A percentile compares a stretch with the other conserved stretches of the same genome.
Evolutionary conservation across 345 rosid genomes (phyloP).

Genomic region (Syzygium grande): DNA sequence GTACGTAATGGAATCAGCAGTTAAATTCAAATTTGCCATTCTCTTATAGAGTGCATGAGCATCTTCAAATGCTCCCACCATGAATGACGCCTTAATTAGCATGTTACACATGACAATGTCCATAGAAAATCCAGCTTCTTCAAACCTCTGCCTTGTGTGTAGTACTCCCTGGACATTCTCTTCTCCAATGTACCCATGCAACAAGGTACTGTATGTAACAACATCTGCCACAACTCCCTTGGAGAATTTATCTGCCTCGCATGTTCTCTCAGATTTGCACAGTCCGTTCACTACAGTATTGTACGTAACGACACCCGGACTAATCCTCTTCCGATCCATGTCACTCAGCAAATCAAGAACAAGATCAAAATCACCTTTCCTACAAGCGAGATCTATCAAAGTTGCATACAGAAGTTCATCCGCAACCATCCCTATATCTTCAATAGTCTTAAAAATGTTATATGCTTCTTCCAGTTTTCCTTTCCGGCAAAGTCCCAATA

Average conservation of each 20-base stretch:
- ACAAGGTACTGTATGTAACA: conserved; percentile 51
- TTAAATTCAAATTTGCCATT: conserved; percentile 50
- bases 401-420: conserved; percentile 70
- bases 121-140: conserved; percentile 41
- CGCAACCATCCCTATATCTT: conserved; percentile 34
- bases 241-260: conserved; percentile 50
- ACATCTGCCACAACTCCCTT: conserved; percentile 52
- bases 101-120: conserved; percentile 68
- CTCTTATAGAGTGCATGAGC: conserved; percentile 47
- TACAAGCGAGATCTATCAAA: conserved; percentile 65
- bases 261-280: conserved; percentile 61
- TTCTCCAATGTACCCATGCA: conserved; percentile 58
- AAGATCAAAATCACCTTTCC: conserved; percentile 39
- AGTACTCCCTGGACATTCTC: conserved; percentile 39
- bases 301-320: conserved; percentile 44
- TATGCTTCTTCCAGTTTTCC: conserved; percentile 61
- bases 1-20: conserved; percentile 51
- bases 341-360: conserved; percentile 48
- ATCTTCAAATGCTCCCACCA: conserved; percentile 73
- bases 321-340: conserved; percentile 65
- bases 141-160: conserved; percentile 40
- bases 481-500: conserved; percentile 52
- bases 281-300: conserved; percentile 62
- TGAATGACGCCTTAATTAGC: conserved; percentile 57
- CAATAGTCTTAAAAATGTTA: conserved; percentile 37